Evolutionary conservation across 805 yeast species (phyloP).

Genomic region (Pichia thaimueangensis): DNA sequence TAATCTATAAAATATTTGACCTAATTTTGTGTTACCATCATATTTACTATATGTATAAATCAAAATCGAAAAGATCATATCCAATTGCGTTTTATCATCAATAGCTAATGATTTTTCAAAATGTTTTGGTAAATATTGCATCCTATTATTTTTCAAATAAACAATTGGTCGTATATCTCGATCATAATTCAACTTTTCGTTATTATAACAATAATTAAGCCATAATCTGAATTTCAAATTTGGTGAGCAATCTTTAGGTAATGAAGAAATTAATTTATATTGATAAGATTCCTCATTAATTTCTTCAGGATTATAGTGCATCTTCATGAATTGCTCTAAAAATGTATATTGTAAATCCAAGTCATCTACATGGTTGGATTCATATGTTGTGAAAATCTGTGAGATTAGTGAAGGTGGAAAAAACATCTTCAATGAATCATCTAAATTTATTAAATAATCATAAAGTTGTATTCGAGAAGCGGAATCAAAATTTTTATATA

Average conservation of each 20-base stretch:
- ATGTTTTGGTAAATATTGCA: constrained; percentile 12
- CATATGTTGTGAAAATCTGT: not conserved
- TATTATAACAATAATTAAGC: constrained; percentile 11
- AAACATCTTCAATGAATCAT: not conserved
- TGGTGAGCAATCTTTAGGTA: constrained; percentile 2
- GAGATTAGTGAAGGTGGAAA: constrained; percentile 8
- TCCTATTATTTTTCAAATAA: constrained; percentile 7
- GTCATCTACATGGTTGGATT: not conserved
- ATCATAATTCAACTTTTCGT: constrained; percentile 7
- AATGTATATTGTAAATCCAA: constrained; percentile 5
- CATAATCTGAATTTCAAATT: constrained; percentile 11
- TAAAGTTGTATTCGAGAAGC: constrained; percentile 3
- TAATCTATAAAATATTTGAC: constrained; percentile 8
- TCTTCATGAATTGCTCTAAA: constrained; percentile 3
- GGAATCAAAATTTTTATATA: constrained; percentile 7
- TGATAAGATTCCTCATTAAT: constrained; percentile 7
- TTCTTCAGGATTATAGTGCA: constrained; percentile 2
- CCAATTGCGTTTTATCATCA: constrained; percentile 1
- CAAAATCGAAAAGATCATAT: constrained; percentile 16
- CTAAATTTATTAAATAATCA: not conserved
- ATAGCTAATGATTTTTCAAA: constrained; percentile 10
- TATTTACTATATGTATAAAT: constrained; percentile 20
- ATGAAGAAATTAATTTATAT: constrained; percentile 7
- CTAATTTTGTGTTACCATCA: constrained; percentile 17
- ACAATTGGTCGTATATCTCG: constrained; percentile 6